Percentiles rank a stretch among this genome's conserved stretches.
Evolutionary conservation across 306 rosid genomes (phyloP).

Genomic region (Alnus glutinosa): DNA sequence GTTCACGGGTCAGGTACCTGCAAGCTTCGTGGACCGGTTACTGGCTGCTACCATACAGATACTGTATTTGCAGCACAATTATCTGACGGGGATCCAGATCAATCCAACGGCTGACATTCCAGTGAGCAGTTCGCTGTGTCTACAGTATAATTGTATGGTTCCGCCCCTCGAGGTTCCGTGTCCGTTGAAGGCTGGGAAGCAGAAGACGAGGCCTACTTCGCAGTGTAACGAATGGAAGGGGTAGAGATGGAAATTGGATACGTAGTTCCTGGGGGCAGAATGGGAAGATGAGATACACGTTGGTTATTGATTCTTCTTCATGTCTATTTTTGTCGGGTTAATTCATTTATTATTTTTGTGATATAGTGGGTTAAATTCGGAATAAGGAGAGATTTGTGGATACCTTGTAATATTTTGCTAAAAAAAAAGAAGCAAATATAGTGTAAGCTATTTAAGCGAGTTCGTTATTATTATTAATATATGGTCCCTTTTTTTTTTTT

Average conservation of each 20-base stretch:
- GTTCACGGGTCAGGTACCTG: conserved; percentile 85
- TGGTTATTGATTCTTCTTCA: not conserved
- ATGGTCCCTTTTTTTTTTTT: too few species aligned
- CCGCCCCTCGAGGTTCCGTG: conserved; percentile 88
- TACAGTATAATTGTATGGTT: conserved; percentile 96
- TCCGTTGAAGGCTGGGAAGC: conserved; percentile 73
- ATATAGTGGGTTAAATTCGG: conserved; percentile 25
- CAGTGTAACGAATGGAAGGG: conserved; percentile 80
- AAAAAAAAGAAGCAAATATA: not conserved
- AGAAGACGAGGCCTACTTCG: conserved; percentile 68
- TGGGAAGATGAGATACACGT: conserved; percentile 13
- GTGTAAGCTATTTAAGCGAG: not conserved
- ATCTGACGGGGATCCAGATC: conserved; percentile 83
- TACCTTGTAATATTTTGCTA: conserved; percentile 22
- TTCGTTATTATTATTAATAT: not conserved
- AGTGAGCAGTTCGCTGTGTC: conserved; percentile 77
- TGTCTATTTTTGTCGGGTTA: not conserved
- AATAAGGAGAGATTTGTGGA: conserved; percentile 56
- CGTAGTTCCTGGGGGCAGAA: conserved; percentile 2
- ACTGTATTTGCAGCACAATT: conserved; percentile 89
- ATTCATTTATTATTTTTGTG: conserved; percentile 44
- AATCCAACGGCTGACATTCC: conserved; percentile 98
- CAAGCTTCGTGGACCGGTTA: conserved; percentile 66
- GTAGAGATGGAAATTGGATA: conserved; percentile 28
- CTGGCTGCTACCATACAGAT: conserved; percentile 67